Conservation (phyloP, 176 grass and related monocot species). For the Stipa capillata region DNA sequence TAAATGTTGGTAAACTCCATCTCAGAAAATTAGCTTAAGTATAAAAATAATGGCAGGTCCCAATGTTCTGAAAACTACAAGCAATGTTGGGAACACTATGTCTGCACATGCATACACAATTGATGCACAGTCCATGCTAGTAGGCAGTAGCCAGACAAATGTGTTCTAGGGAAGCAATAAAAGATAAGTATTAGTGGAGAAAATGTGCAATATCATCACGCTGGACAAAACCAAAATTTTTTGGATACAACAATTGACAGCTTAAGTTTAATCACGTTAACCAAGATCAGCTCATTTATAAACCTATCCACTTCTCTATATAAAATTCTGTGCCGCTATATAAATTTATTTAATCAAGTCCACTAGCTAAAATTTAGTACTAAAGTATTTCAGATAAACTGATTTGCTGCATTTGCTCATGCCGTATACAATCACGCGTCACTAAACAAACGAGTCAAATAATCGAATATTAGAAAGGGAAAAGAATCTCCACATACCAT, state of each 20-base stretch:
- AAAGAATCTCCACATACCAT: conserved; percentile 44
- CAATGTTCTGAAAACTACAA: neutral
- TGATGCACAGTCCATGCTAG: neutral
- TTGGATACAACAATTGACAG: neutral
- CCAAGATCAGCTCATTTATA: neutral
- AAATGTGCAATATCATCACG: neutral
- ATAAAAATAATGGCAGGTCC: neutral
- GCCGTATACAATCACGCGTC: neutral
- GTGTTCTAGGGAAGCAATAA: neutral
- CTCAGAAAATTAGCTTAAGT: neutral
- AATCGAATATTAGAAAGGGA: neutral
- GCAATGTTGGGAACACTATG: neutral
- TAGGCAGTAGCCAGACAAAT: neutral
- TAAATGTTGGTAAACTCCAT: neutral
- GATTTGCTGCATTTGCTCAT: neutral
- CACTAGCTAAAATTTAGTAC: conserved; percentile 1
- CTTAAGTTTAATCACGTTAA: neutral
- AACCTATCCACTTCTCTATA: neutral
- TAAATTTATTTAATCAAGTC: neutral
- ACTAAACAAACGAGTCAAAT: neutral
- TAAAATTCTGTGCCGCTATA: neutral
- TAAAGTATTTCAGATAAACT: neutral
- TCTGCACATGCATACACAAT: neutral
- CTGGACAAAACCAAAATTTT: neutral
- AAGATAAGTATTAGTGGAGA: neutral